Conservation (phyloP, 768 basidiomycete genomes). For the Tulasnella calospora region DNA sequence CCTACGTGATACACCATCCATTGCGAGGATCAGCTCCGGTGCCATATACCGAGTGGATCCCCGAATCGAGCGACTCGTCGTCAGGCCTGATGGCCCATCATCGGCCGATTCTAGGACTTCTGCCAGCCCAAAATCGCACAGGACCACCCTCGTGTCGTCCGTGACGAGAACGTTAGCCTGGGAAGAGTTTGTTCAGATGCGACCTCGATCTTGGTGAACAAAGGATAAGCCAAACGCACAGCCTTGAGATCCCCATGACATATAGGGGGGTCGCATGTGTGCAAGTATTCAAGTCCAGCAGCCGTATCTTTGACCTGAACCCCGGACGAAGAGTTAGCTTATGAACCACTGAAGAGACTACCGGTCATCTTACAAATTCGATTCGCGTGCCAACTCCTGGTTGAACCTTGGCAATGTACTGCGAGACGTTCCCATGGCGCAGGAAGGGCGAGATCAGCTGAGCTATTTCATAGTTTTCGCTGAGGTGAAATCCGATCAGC, state of each 20-base stretch:
- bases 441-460: not conserved
- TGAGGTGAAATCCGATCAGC: constrained; percentile 15
- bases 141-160: not conserved
- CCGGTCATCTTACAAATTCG: not conserved
- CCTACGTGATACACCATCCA: not conserved
- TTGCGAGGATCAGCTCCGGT: constrained; percentile 6
- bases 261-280: constrained; percentile 5
- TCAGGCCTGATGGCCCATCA: not conserved
- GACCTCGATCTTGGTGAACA: too few relatives aligned
- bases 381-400: not conserved
- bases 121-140: constrained; percentile 16
- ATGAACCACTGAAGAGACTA: not conserved
- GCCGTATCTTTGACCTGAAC: constrained; percentile 5
- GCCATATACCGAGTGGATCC: not conserved
- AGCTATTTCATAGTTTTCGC: constrained; percentile 11
- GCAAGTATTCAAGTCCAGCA: constrained; percentile 9
- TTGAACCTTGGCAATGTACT: not conserved
- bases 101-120: not conserved
- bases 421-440: not conserved
- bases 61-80: not conserved
- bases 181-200: not conserved
- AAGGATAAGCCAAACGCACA: not conserved
- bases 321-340: not conserved
- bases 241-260: constrained; percentile 15
- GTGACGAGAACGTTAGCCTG: not conserved